phyloP scores from a whole-genome alignment of 116 monocot genomes.

The Phalaenopsis hybrid region DNA sequence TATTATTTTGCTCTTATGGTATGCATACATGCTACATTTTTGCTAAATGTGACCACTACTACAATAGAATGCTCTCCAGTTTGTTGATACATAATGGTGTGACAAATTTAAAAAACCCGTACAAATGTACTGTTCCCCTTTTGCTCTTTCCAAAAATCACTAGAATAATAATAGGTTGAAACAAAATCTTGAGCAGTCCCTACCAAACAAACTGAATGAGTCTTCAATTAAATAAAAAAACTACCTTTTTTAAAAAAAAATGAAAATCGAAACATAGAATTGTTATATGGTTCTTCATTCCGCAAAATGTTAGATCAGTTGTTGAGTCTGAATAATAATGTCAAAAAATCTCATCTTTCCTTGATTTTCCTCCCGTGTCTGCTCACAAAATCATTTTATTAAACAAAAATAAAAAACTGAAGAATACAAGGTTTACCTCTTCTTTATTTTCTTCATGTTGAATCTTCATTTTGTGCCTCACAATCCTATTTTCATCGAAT shows the following conservation, averaged over 20 bases:
- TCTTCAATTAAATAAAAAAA: too few species aligned
- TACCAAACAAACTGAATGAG: too few species aligned
- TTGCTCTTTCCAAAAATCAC: too few species aligned
- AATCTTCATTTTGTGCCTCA: conserved; percentile 27
- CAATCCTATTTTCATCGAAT: conserved; percentile 18
- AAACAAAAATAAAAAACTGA: background rate
- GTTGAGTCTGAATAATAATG: background rate
- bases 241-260: background rate
- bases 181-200: too few species aligned
- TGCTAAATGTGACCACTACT: background rate
- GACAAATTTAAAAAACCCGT: background rate
- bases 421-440: conserved; percentile 23
- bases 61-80: background rate
- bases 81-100: background rate
- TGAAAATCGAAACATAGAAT: background rate
- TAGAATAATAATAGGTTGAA: too few species aligned
- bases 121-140: too few species aligned
- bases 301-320: background rate
- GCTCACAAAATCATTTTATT: background rate
- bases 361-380: background rate
- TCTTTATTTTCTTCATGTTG: conserved; percentile 46
- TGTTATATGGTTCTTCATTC: background rate
- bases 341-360: background rate
- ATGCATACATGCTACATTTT: background rate
- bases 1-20: background rate